Evolutionary conservation across 1,139 yeast species (phyloP).

Genomic region (Meyerozyma smithsonii): DNA sequence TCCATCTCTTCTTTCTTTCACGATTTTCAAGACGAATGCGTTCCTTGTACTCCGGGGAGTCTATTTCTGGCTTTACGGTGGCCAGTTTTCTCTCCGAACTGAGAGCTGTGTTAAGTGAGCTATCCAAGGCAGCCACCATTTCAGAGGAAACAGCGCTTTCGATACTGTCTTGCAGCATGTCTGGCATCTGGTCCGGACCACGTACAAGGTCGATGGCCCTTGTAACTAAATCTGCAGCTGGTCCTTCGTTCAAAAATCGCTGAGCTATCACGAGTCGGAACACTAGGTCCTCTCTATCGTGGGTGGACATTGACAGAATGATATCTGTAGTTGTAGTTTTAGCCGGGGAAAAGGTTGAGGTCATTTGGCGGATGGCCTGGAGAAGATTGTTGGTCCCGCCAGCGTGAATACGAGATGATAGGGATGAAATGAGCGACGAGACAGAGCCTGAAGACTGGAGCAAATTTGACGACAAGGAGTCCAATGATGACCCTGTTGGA

Average conservation of each 20-base stretch:
- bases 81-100: slow-evolving; percentile 3
- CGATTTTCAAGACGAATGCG: slow-evolving; percentile 66
- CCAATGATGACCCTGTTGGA: slow-evolving; percentile 7
- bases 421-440: not conserved
- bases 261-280: slow-evolving; percentile 2
- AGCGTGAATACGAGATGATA: not conserved
- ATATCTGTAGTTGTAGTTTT: slow-evolving; percentile 2
- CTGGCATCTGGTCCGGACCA: not conserved
- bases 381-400: slow-evolving; percentile 1
- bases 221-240: slow-evolving; percentile 6
- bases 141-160: not conserved
- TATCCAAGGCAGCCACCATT: not conserved
- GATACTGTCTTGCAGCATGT: not conserved
- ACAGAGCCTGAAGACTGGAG: slow-evolving; percentile 15
- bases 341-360: not conserved
- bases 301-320: not conserved
- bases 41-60: slow-evolving; percentile 45
- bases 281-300: not conserved
- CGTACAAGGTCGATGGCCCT: not conserved
- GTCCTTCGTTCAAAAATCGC: not conserved
- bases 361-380: slow-evolving; percentile 3
- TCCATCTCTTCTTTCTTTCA: slow-evolving; percentile 87
- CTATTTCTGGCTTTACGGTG: slow-evolving; percentile 24
- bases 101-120: not conserved
- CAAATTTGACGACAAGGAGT: slow-evolving; percentile 19